Evolutionary conservation across 2,329 filamentous ascomycete species (phyloP), one percentile per base, ranked within the genome.

Genomic region (Alternaria sp.): DNA sequence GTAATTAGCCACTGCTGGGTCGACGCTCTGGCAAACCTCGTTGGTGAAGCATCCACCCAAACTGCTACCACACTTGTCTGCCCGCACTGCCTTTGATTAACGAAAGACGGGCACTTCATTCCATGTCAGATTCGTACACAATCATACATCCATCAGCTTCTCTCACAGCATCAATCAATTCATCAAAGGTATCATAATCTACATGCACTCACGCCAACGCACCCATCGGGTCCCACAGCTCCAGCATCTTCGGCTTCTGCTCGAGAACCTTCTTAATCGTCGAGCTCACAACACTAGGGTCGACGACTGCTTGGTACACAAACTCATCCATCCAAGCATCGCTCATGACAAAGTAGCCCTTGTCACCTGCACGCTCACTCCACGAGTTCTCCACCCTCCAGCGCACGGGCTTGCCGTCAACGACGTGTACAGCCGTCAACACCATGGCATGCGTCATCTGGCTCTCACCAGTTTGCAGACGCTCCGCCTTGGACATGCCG

Each of bases 361-460:
- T 88, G 12, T 89, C 87, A 1, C 93, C 93, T 0, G 86, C 86
- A 0, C 75, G 81, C 44, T 88, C 85, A 12, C 91, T 92, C 93
- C 93, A 97, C 59, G 88, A 91, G 77, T 97, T 97, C 85, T 97
- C 91, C 7, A 97, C 92, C 57, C 93, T 84, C 93, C 93, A 97
- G 47, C 93, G 83, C 1, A 93, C 87, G 3, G 88, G 85, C 79
- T 88, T 86, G 1, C 88, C 89, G 62, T 87, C 81, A 26, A 86
- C 90, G 3, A 96, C 78, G 75, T 97, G 93, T 49, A 97, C 93
- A 1, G 88, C 93, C 3, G 93, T 97, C 65, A 97, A 81, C 0
- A 96, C 92, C 93, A 97, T 97, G 5, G 93, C 93, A 73, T 97
- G 93, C 1, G 93, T 97, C 93, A 97, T 96, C 54, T 88, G 85